Base-by-base conservation (phyloP, 1,139 yeast genomes). In the Yamadazyma siamensis region DNA sequence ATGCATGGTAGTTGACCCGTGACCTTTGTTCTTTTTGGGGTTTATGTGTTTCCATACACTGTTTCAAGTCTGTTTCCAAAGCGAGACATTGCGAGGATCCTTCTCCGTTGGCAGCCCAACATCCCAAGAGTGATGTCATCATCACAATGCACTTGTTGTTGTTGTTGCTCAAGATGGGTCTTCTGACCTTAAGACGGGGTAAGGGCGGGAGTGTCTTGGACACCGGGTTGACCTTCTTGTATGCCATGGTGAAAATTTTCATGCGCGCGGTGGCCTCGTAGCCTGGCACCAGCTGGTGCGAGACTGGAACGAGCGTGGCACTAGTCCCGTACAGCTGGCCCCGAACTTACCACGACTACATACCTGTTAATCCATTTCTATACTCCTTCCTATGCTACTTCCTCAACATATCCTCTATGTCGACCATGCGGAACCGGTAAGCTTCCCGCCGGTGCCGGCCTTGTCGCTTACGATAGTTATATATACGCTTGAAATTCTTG, bases 101-200 rank as follows among this genome's bases (percentile, higher is more conserved):
- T 57, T 87, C 95, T 30, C 94, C 91, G 61, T 87, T 85, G 19
- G 95, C 85, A 4, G 96, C 94, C 97, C 97, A 89, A 60, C 97
- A 89, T 66, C 84, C 86, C 47, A 89, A 68, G 56, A 89, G 69
- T 27, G 86, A 81, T 5, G 94, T 80, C 91, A 89, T 84, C 42
- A 83, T 65, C 34, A 85, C 87, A 40, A 79, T 60, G 54, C 96
- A 88, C 39, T 85, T 80, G 44, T 84, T 79, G 57, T 61, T 77
- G 59, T 65, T 67, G 41, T 67, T 71, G 9, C 10, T 18, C 38
- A 67, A 61, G 21, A 71, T 67, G 18, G 85, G 79, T 42, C 76
- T 77, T 55, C 83, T 80, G 37, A 83, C 86, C 56, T 79, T 75
- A 34, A 86, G 67, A 50, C 83, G 69, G 23, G 88, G 89, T 41